These are phyloP conservation scores for Penicillium bovifimosum DNA, from an alignment of 495 filamentous ascomycete genomes.

Conservation along the genomic window DNA sequence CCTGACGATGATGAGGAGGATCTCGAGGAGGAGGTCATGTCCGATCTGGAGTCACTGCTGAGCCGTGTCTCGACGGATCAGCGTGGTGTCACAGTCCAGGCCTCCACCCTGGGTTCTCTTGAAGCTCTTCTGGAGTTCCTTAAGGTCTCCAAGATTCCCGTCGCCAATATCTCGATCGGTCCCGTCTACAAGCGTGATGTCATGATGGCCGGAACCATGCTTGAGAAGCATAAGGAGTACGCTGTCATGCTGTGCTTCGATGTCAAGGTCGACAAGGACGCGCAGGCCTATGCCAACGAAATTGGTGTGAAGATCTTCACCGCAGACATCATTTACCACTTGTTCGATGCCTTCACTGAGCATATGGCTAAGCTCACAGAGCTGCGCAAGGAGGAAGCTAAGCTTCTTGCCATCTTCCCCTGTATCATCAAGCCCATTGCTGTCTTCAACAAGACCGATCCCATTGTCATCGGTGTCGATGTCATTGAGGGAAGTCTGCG, in stretches of 20 bases:
- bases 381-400: constrained; percentile 92
- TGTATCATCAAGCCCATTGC: constrained; percentile 84
- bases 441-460: constrained; percentile 97
- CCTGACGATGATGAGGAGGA: constrained; percentile 96
- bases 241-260: constrained; percentile 99
- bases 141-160: constrained; percentile 88
- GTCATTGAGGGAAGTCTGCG: constrained; percentile 82
- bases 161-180: constrained; percentile 94
- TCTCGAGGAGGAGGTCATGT: constrained; percentile 92
- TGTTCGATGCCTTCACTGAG: constrained; percentile 94
- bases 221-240: constrained; percentile 92
- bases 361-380: constrained; percentile 83
- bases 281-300: constrained; percentile 82
- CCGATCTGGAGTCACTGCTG: constrained; percentile 86
- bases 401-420: constrained; percentile 93
- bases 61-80: constrained; percentile 84
- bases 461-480: constrained; percentile 94
- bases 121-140: constrained; percentile 97
- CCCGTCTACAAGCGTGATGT: constrained; percentile 98
- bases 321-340: constrained; percentile 97
- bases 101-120: constrained; percentile 93
- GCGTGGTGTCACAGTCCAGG: constrained; percentile 93
- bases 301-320: constrained; percentile 98
- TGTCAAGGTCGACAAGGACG: constrained; percentile 98
- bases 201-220: constrained; percentile 92